Conservation (phyloP, 2,329 filamentous ascomycete species). For the Colletotrichum spinosum region DNA sequence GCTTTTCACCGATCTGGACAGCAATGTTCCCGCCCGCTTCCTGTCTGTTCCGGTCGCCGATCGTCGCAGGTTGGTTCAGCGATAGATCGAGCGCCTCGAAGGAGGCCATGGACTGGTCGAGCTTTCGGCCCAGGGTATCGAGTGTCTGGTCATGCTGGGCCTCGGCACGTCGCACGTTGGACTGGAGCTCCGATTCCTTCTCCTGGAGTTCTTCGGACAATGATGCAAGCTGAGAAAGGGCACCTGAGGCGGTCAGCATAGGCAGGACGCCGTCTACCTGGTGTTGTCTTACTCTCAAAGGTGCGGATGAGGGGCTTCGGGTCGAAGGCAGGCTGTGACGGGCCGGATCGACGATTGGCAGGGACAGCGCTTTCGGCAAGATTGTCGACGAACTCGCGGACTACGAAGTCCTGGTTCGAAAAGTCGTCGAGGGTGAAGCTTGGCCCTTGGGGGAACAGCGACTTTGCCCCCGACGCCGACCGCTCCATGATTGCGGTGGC, state of each 20-base stretch:
- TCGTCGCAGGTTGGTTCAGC: slow-evolving; percentile 68
- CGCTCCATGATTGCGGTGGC: slow-evolving; percentile 52
- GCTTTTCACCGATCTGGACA: slow-evolving; percentile 91
- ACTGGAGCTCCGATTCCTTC: slow-evolving; percentile 90
- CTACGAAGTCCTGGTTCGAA: slow-evolving; percentile 92
- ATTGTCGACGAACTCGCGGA: slow-evolving; percentile 95
- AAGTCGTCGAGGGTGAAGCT: slow-evolving; percentile 91
- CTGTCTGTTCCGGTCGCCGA: slow-evolving; percentile 57
- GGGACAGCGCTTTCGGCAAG: slow-evolving; percentile 88
- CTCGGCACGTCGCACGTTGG: slow-evolving; percentile 91
- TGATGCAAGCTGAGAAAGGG: slow-evolving; percentile 74
- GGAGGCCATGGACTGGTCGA: slow-evolving; percentile 90
- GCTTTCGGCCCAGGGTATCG: slow-evolving; percentile 85
- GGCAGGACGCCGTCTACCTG: slow-evolving; percentile 42
- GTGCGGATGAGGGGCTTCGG: slow-evolving; percentile 96
- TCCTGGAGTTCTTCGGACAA: slow-evolving; percentile 88
- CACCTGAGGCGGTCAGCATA: slow-evolving; percentile 54
- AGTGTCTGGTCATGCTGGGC: slow-evolving; percentile 92
- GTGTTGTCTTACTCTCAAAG: slow-evolving; percentile 76
- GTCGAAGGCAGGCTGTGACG: slow-evolving; percentile 78
- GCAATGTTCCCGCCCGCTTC: slow-evolving; percentile 85
- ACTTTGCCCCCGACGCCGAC: slow-evolving; percentile 64
- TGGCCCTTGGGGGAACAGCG: slow-evolving; percentile 81
- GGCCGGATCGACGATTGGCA: slow-evolving; percentile 81
- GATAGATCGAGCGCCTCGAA: slow-evolving; percentile 92